Evolutionary conservation across 768 basidiomycete species (phyloP).

Genomic region (Trametes maxima): DNA sequence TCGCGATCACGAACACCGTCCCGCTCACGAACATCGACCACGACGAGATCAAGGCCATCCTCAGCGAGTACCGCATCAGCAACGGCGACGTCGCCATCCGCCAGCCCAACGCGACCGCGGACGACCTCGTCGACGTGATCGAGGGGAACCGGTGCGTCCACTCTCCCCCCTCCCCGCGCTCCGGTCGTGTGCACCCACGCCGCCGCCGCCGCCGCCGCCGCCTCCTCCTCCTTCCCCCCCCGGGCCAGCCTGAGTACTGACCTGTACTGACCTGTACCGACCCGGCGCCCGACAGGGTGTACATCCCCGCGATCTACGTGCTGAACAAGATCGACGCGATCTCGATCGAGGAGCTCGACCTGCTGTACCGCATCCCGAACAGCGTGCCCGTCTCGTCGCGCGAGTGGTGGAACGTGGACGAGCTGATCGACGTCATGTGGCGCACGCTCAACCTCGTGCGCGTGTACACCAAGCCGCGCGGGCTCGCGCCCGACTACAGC

Average conservation of each 20-base stretch:
- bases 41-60: constrained; percentile 93
- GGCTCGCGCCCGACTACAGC: constrained; percentile 86
- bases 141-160: constrained; percentile 85
- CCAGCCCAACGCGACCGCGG: constrained; percentile 87
- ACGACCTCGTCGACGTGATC: constrained; percentile 96
- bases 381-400: constrained; percentile 93
- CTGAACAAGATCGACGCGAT: constrained; percentile 83
- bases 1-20: constrained; percentile 95
- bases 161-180: background rate
- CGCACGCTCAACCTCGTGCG: constrained; percentile 88
- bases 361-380: constrained; percentile 93
- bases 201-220: too few species aligned
- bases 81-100: constrained; percentile 93
- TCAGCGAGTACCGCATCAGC: constrained; percentile 89
- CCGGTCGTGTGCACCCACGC: background rate
- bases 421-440: constrained; percentile 94
- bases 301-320: constrained; percentile 88
- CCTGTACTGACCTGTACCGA: too few species aligned
- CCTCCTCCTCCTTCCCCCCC: too few species aligned
- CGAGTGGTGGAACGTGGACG: constrained; percentile 97
- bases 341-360: constrained; percentile 96
- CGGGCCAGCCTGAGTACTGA: too few species aligned
- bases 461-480: constrained; percentile 95
- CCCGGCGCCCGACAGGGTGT: constrained; percentile 56
- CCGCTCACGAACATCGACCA: constrained; percentile 94